These are phyloP conservation scores for Calonectria naviculata DNA, from an alignment of 2,329 filamentous ascomycete genomes.

Conservation along the genomic window DNA sequence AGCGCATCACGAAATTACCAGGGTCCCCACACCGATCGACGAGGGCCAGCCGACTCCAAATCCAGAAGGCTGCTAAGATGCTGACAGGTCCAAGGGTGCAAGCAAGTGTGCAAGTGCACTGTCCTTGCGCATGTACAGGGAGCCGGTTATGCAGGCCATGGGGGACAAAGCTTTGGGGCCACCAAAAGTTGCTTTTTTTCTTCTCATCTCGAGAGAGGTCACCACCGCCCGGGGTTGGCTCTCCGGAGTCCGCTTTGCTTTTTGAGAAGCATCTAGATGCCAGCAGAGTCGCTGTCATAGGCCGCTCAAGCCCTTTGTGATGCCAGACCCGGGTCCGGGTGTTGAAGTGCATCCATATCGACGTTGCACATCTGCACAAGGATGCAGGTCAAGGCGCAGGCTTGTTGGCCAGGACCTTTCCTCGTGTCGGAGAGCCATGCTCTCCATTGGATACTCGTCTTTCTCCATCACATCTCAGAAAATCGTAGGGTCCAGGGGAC, in stretches of 20 bases:
- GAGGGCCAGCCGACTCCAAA: slow-evolving; percentile 17
- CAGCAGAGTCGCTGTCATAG: slow-evolving; percentile 5
- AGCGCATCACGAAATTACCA: slow-evolving; percentile 32
- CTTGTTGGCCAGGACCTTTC: not conserved
- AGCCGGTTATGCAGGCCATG: slow-evolving; percentile 32
- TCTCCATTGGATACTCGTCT: not conserved
- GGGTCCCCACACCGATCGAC: slow-evolving; percentile 32
- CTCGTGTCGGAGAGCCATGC: not conserved
- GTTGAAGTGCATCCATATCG: not conserved
- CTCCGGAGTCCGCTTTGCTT: slow-evolving; percentile 27
- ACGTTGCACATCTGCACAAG: not conserved
- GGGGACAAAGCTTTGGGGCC: slow-evolving; percentile 32
- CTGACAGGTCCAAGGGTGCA: slow-evolving; percentile 16
- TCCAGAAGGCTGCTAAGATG: slow-evolving; percentile 5
- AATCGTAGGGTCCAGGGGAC: not conserved
- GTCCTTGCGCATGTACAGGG: slow-evolving; percentile 15
- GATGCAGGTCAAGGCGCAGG: not conserved
- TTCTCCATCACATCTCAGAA: slow-evolving; percentile 5
- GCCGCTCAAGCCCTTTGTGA: slow-evolving; percentile 10
- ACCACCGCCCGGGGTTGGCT: slow-evolving; percentile 3
- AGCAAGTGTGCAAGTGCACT: not conserved
- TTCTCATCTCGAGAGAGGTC: not conserved
- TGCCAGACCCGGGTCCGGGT: not conserved
- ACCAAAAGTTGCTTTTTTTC: slow-evolving; percentile 34
- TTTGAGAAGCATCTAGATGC: slow-evolving; percentile 22